These are phyloP conservation scores for Amaranthus cruentus DNA, from an alignment of 148 eudicot species.

Conservation along the genomic window DNA sequence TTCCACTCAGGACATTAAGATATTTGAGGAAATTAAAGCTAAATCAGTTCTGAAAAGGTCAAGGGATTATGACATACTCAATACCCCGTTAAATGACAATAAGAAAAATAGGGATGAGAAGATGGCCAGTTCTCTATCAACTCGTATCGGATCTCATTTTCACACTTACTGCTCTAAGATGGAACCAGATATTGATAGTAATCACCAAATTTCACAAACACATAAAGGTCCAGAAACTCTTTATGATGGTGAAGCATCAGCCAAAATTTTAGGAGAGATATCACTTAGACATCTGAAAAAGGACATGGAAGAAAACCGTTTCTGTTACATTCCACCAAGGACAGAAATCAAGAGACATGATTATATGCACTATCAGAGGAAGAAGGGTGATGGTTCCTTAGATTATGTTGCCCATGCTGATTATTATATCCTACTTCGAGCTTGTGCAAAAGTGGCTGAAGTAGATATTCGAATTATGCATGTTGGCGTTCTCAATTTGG, in stretches of 20 bases:
- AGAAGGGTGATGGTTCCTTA: slow-evolving; percentile 48
- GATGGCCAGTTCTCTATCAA: not conserved
- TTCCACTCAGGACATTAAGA: slow-evolving; percentile 31
- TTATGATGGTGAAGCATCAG: slow-evolving; percentile 12
- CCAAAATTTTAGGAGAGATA: slow-evolving; percentile 22
- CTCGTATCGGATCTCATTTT: too few relatives aligned
- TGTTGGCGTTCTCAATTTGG: too few relatives aligned
- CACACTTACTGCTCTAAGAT: too few relatives aligned
- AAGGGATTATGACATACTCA: slow-evolving; percentile 19
- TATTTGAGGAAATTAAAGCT: slow-evolving; percentile 22
- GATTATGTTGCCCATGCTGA: slow-evolving; percentile 76
- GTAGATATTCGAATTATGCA: slow-evolving; percentile 46
- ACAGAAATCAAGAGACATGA: slow-evolving; percentile 43
- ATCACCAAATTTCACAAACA: slow-evolving; percentile 11
- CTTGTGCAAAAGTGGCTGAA: slow-evolving; percentile 65
- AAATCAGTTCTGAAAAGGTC: slow-evolving; percentile 35
- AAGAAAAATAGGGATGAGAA: slow-evolving; percentile 26
- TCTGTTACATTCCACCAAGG: slow-evolving; percentile 79
- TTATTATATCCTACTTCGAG: slow-evolving; percentile 74
- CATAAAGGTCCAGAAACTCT: not conserved
- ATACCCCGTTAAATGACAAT: slow-evolving; percentile 11
- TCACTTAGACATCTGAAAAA: slow-evolving; percentile 43
- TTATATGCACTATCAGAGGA: slow-evolving; percentile 54
- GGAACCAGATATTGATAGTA: not conserved
- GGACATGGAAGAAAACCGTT: slow-evolving; percentile 75